Percentiles rank a stretch among this genome's conserved stretches.
phyloP scores from a whole-genome alignment of 2,329 filamentous ascomycete species.

The Aspergillus aculeatinus region DNA sequence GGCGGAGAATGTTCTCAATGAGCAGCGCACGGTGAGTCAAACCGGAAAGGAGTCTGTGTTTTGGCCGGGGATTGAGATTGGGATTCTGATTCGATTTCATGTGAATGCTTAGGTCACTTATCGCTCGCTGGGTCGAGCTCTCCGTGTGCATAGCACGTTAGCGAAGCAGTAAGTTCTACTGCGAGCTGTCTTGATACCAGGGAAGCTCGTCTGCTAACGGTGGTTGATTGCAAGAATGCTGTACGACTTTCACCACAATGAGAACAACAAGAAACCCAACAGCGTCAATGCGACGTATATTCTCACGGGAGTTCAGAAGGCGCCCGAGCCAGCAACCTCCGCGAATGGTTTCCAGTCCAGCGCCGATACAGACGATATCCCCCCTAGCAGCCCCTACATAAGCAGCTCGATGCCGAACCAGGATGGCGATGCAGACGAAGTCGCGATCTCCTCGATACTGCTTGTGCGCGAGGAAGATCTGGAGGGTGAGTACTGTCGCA shows the following conservation, averaged over 20 bases:
- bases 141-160: slow-evolving; percentile 79
- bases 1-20: slow-evolving; percentile 71
- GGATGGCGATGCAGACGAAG: slow-evolving; percentile 50
- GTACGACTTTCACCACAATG: slow-evolving; percentile 76
- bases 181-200: not conserved
- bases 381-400: slow-evolving; percentile 67
- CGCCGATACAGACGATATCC: slow-evolving; percentile 57
- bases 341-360: slow-evolving; percentile 44
- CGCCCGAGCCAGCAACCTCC: slow-evolving; percentile 27
- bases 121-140: slow-evolving; percentile 74
- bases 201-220: slow-evolving; percentile 20
- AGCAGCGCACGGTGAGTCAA: slow-evolving; percentile 65
- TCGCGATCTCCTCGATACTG: slow-evolving; percentile 60
- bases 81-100: slow-evolving; percentile 2
- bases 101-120: slow-evolving; percentile 71
- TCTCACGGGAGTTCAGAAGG: slow-evolving; percentile 66
- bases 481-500: slow-evolving; percentile 51
- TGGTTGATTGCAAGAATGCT: slow-evolving; percentile 63
- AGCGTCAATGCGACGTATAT: slow-evolving; percentile 92
- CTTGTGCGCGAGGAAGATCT: slow-evolving; percentile 72
- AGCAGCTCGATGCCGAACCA: slow-evolving; percentile 63
- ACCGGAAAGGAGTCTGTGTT: not conserved
- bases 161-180: slow-evolving; percentile 75
- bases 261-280: slow-evolving; percentile 71
- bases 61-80: no score